Conservation (phyloP, 306 rosid species). For the Aeschynomene evenia region DNA sequence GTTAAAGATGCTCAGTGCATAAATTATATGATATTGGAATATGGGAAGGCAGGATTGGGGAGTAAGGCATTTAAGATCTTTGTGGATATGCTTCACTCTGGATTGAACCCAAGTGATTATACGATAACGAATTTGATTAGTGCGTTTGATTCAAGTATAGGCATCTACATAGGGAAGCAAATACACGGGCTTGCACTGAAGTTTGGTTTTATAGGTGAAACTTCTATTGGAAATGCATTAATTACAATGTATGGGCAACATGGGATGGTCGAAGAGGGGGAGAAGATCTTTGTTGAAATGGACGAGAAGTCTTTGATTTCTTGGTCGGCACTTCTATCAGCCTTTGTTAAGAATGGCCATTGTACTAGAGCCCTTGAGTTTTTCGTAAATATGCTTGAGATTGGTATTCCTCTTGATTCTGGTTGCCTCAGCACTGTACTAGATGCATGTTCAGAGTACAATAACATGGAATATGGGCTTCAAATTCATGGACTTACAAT, state of each 20-base stretch:
- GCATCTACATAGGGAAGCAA: conserved; percentile 38
- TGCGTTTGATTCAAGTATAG: conserved; percentile 30
- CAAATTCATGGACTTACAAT: conserved; percentile 41
- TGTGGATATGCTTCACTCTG: conserved; percentile 39
- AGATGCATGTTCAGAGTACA: conserved; percentile 53
- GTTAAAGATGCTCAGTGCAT: conserved; percentile 48
- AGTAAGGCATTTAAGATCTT: conserved; percentile 38
- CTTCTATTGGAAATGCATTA: conserved; percentile 46
- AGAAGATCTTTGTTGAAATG: conserved; percentile 33
- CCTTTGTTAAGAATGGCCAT: conserved; percentile 34
- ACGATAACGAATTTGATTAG: conserved; percentile 47
- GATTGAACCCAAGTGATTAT: conserved; percentile 39
- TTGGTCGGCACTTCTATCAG: conserved; percentile 46
- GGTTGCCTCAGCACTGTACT: conserved; percentile 35
- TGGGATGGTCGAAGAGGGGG: conserved; percentile 48
- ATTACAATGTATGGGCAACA: conserved; percentile 51
- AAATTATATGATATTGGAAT: conserved; percentile 54
- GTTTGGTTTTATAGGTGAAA: conserved; percentile 37
- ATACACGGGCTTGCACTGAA: conserved; percentile 48
- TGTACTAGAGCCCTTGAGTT: conserved; percentile 26
- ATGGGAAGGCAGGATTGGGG: conserved; percentile 46
- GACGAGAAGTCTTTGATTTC: conserved; percentile 42
- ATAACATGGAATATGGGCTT: conserved; percentile 37
- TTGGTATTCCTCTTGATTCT: conserved; percentile 40
- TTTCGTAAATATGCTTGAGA: conserved; percentile 40